Evolutionary conservation across 2,329 filamentous ascomycete species (phyloP), one percentile per base, ranked within the genome.

Genomic region (Colletotrichum sublineola): DNA sequence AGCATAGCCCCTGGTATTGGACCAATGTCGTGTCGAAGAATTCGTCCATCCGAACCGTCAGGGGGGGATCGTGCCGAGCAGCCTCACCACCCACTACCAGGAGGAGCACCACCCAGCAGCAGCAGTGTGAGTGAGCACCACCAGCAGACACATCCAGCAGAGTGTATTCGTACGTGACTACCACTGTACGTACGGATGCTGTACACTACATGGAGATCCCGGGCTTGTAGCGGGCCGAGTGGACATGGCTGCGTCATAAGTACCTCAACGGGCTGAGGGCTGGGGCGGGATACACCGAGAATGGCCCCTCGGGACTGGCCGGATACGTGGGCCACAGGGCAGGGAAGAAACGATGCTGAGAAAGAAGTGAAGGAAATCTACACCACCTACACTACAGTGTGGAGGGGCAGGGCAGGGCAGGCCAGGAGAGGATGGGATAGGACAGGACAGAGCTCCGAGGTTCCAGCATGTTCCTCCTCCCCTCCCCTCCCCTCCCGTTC

Each of bases 241-340:
- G 66, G 66, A n/a, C 29, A 33, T 29, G 2, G n/a, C 69, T 61
- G 69, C 69, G 66, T 72, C 69, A 69, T 72, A 61, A 42, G 66
- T 69, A 46, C 12, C 53, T n/a, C n/a, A 15, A 14, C 20, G 3
- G 29, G 18, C 9, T 36, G 7, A 11, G 15, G 1, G 1, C 2
- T 4, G 44, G 0, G n/a, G 18, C 12, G 36, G 42, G 6, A 69
- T 72, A 72, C 69, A 69, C 66, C 69, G 66, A 72, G 69, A 72
- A 61, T 69, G 61, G 60, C 48, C 64, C 69, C 46, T 36, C 42
- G 31, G n/a, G 33, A 48, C 58, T 55, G 29, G 7, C 46, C 38
- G 36, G 31, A 20, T 60, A 72, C 69, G 20, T 64, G 14, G 48
- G n/a, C 36, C 46, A 29, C 3, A 24, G 24, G 24, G 24, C 24